Evolutionary conservation across 1,139 yeast species (phyloP).

Genomic region (Kluyveromyces sp.): DNA sequence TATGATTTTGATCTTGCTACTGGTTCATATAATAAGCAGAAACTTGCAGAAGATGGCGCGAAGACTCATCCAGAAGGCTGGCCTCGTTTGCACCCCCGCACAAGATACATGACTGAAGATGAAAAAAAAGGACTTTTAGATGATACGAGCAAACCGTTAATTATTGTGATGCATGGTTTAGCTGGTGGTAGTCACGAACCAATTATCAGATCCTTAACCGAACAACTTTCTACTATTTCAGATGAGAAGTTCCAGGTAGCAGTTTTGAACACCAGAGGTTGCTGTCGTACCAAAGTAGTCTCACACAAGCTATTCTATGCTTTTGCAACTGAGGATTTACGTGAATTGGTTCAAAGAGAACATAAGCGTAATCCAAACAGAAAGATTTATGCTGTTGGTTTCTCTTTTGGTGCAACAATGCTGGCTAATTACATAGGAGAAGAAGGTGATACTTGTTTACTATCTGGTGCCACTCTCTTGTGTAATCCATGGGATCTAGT

Average conservation of each 20-base stretch:
- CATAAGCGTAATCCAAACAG: constrained; percentile 56
- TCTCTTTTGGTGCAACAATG: constrained; percentile 82
- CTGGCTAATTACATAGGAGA: constrained; percentile 74
- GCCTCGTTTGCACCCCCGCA: constrained; percentile 73
- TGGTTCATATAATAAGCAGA: constrained; percentile 30
- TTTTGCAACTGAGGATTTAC: constrained; percentile 63
- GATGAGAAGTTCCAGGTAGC: constrained; percentile 49
- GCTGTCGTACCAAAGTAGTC: constrained; percentile 73
- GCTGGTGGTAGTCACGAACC: constrained; percentile 93
- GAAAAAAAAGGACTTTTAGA: constrained; percentile 36
- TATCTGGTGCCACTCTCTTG: constrained; percentile 60
- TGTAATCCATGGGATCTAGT: constrained; percentile 84
- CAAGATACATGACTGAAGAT: constrained; percentile 54
- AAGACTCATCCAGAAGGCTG: constrained; percentile 57
- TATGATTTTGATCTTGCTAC: constrained; percentile 31
- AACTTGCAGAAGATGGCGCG: constrained; percentile 42
- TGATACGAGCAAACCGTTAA: constrained; percentile 49
- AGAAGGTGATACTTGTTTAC: constrained; percentile 45
- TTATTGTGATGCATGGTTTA: constrained; percentile 72
- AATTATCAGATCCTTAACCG: constrained; percentile 58
- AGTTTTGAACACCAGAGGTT: constrained; percentile 78
- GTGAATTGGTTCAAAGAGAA: constrained; percentile 48
- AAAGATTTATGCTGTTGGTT: constrained; percentile 70
- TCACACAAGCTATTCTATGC: constrained; percentile 73
- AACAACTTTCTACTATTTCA: constrained; percentile 23